A percentile compares a stretch with the other conserved stretches of the same genome.
Conservation (phyloP, 2,329 filamentous ascomycete species). For the Aureobasidium lini region DNA sequence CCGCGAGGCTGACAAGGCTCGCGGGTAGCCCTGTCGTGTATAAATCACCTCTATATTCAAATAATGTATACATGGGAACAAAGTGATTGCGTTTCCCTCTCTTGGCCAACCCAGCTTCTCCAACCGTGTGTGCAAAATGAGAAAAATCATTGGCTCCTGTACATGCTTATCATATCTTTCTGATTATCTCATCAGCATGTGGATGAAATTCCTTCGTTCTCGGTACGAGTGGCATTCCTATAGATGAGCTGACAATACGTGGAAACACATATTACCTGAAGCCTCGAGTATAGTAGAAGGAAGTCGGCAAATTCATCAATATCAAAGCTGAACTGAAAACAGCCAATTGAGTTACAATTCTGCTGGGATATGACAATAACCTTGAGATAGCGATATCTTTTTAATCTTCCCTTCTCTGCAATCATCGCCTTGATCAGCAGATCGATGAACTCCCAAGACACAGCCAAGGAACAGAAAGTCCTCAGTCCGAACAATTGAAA, state of each 20-base stretch:
- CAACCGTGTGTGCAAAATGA: neutral
- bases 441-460: no score
- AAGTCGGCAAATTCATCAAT: no score
- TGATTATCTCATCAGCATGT: neutral
- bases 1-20: conserved; percentile 7
- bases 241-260: neutral
- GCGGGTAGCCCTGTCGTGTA: neutral
- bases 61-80: neutral
- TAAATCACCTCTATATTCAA: neutral
- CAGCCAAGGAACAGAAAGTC: no score
- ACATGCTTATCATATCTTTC: neutral
- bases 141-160: neutral
- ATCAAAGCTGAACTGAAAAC: no score
- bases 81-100: neutral
- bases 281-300: no score
- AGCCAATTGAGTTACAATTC: no score
- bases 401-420: no score
- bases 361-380: no score
- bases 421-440: no score
- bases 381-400: no score
- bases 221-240: neutral
- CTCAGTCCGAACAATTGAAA: no score
- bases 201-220: neutral
- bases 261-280: no score
- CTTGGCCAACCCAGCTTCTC: neutral